Evolutionary conservation across 2,329 filamentous ascomycete species (phyloP), one percentile per base, ranked within the genome.

Genomic region (Trichoderma sp.): DNA sequence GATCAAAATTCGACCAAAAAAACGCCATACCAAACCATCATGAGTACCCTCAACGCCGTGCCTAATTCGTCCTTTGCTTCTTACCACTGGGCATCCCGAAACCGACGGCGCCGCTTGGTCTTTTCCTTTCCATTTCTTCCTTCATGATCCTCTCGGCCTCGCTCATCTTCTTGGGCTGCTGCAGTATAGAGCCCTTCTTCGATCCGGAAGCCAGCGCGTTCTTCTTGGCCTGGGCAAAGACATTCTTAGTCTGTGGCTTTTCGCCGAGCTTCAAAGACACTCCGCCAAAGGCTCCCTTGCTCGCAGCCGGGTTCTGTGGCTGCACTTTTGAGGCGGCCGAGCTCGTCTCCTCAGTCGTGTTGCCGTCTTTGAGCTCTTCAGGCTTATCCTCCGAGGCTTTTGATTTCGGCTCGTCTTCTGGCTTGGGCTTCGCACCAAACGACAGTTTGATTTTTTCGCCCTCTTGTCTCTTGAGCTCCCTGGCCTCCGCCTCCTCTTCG

Each of bases 61-160:
- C 30, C 19, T 51, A 15, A 12, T 58, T 69, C 19, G 66, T 81
- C 68, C 79, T 81, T 66, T 80, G 83, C 71, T 83, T 85, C 77
- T 88, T 88, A 56, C 77, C 77, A 1, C 80, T 77, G 7, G 79
- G 75, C 54, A 81, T 81, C 19, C 77, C 78, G 60, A 81, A 80
- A 0, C 82, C 82, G 1, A 75, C 76, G 4, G 74, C 74, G 10
- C 81, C 83, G 55, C 85, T 80, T 41, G 81, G 77, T 63, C 88
- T 82, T 74, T 92, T 93, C 68, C 84, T 82, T 71, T 92, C 90
- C 77, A 92, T 83, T 73, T 93, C 90, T 71, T 91, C 89, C 76
- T 90, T 91, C 93, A 96, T 97, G 72, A 95, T 96, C 61, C 90
- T 85, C 77, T 94, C 92, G 3, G 89, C 90, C 74, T 96, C 92